Conservation (phyloP, 306 rosid species). For the Glycine latifolia region DNA sequence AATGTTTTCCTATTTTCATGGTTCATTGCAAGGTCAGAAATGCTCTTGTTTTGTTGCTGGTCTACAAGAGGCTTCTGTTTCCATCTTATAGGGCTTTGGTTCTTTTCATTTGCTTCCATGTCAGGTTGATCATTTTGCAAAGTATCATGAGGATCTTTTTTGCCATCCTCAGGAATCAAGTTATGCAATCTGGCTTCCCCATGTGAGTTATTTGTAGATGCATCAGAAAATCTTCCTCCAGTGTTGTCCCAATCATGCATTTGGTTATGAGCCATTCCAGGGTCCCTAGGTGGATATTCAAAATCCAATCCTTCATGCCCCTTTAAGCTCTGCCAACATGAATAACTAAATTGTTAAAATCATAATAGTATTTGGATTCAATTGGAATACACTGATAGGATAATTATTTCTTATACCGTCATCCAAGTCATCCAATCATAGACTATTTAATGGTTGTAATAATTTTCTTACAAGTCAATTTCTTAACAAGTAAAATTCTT, state of each 20-base stretch:
- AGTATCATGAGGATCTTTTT: conserved; percentile 37
- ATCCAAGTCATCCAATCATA: not conserved
- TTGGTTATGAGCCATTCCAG: conserved; percentile 26
- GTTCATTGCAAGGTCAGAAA: conserved; percentile 45
- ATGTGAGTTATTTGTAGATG: conserved; percentile 33
- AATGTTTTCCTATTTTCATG: conserved; percentile 47
- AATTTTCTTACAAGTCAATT: not conserved
- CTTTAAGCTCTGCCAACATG: conserved; percentile 56
- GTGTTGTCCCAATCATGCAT: conserved; percentile 44
- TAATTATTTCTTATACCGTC: not conserved
- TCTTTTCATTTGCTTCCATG: conserved; percentile 52
- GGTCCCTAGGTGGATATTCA: conserved; percentile 46
- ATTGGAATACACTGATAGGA: not conserved
- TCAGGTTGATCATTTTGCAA: conserved; percentile 43
- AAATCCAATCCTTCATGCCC: conserved; percentile 55
- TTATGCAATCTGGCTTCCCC: conserved; percentile 36
- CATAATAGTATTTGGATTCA: not conserved
- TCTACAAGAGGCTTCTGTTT: conserved; percentile 52
- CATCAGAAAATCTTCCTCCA: conserved; percentile 43
- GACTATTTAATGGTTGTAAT: not conserved
- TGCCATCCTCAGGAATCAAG: conserved; percentile 33
- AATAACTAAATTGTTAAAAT: not conserved
- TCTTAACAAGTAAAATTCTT: no score
- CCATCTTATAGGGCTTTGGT: conserved; percentile 52
- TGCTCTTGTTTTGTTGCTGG: conserved; percentile 51